Evolutionary conservation across 768 basidiomycete species (phyloP).

Genomic region (Collybiopsis luxurians): DNA sequence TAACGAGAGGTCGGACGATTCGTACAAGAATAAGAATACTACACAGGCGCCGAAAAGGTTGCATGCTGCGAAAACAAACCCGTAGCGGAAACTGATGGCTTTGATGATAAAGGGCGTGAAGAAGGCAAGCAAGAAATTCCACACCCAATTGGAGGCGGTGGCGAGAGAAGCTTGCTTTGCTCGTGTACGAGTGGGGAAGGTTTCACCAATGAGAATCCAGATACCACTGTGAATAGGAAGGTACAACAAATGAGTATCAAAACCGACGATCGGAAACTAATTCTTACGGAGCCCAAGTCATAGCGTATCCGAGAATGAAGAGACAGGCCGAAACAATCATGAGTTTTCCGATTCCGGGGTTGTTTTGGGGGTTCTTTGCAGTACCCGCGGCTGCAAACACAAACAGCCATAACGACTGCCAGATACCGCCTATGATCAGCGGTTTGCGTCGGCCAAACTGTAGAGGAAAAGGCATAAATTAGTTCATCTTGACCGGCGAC

Average conservation of each 20-base stretch:
- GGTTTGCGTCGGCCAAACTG: slow-evolving; percentile 67
- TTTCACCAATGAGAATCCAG: slow-evolving; percentile 79
- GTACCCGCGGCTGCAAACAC: slow-evolving; percentile 74
- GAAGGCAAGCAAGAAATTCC: slow-evolving; percentile 73
- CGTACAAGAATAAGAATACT: slow-evolving; percentile 76
- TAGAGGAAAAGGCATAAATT: background rate
- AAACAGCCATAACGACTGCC: slow-evolving; percentile 71
- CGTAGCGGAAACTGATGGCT: slow-evolving; percentile 59
- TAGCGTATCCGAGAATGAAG: slow-evolving; percentile 71
- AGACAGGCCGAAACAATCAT: slow-evolving; percentile 69
- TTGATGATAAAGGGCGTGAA: slow-evolving; percentile 72
- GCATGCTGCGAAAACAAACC: slow-evolving; percentile 70
- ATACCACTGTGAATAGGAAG: slow-evolving; percentile 43
- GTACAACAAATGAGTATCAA: background rate
- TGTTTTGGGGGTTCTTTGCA: slow-evolving; percentile 46
- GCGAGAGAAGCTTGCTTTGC: slow-evolving; percentile 70
- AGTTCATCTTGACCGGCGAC: background rate
- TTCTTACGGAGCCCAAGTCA: slow-evolving; percentile 62
- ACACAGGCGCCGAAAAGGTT: slow-evolving; percentile 58
- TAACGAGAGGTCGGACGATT: slow-evolving; percentile 62
- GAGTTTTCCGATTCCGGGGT: slow-evolving; percentile 52
- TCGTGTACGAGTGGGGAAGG: slow-evolving; percentile 69
- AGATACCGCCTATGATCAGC: slow-evolving; percentile 65
- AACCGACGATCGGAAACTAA: background rate
- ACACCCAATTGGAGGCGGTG: slow-evolving; percentile 64